Conservation (phyloP, 306 rosid genomes). For the Pterocarpus santalinus region DNA sequence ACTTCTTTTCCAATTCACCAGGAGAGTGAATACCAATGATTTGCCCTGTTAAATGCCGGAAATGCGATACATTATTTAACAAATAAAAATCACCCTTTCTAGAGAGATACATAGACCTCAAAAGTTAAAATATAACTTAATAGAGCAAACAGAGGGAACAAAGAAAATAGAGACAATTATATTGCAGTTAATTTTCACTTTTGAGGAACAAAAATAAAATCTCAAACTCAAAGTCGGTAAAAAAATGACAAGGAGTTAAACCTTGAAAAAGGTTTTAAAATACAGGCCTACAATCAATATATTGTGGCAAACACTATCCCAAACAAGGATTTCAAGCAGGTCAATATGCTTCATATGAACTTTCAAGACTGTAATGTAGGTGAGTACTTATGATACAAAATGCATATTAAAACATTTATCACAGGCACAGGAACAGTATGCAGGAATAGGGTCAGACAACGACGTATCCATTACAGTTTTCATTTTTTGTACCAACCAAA, state of each 20-base stretch:
- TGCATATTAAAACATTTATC: conserved; percentile 12
- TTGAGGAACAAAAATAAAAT: conserved; percentile 27
- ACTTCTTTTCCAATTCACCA: conserved; percentile 65
- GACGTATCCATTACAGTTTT: conserved; percentile 5
- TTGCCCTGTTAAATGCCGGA: conserved; percentile 62
- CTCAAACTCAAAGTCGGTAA: conserved; percentile 3
- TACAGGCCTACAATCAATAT: conserved; percentile 4
- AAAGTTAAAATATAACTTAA: conserved; percentile 5
- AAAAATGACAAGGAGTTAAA: conserved; percentile 30
- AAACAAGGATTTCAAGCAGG: conserved; percentile 15
- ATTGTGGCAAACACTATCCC: conserved; percentile 9
- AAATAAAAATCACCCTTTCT: conserved; percentile 25
- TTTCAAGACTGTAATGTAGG: conserved; percentile 26
- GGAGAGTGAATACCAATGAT: conserved; percentile 70
- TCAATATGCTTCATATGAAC: conserved; percentile 1
- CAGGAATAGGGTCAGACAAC: background rate
- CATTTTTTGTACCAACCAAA: conserved; percentile 13
- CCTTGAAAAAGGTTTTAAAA: background rate
- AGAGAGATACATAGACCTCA: conserved; percentile 23
- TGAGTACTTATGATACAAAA: conserved; percentile 25
- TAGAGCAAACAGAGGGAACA: background rate
- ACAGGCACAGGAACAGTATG: background rate
- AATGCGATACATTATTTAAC: conserved; percentile 22
- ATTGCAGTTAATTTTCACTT: background rate
- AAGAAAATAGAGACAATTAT: conserved; percentile 25